Conservation (phyloP, 2,329 filamentous ascomycete genomes). For the Aspergillus fijiensis region DNA sequence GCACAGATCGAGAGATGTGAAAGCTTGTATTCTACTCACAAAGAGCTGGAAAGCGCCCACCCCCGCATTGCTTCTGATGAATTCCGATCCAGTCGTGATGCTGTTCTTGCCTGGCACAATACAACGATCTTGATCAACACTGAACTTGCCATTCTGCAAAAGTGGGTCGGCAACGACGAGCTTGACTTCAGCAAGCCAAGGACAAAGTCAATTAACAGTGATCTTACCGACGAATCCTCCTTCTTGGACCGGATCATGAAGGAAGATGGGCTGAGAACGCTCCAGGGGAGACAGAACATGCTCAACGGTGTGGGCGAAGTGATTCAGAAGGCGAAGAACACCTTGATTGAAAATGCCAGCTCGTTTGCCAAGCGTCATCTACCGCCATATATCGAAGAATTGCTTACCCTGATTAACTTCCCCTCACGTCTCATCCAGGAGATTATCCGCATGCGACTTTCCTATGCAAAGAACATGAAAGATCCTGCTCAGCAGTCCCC, state of each 20-base stretch:
- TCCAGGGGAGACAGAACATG: constrained; percentile 82
- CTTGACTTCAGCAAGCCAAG: constrained; percentile 82
- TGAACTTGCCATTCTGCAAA: constrained; percentile 84
- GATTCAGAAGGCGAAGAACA: constrained; percentile 90
- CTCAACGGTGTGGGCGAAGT: constrained; percentile 78
- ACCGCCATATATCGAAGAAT: constrained; percentile 93
- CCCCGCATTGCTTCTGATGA: constrained; percentile 72
- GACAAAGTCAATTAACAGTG: constrained; percentile 65
- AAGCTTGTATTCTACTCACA: constrained; percentile 76
- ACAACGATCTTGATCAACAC: constrained; percentile 95
- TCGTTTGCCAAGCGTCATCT: constrained; percentile 86
- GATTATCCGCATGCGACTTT: constrained; percentile 87
- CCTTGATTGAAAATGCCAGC: constrained; percentile 80
- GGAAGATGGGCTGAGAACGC: constrained; percentile 87
- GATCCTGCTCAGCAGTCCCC: constrained; percentile 88
- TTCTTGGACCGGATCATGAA: constrained; percentile 95
- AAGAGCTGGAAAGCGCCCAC: constrained; percentile 71
- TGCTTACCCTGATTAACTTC: constrained; percentile 95
- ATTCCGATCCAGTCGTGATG: constrained; percentile 80
- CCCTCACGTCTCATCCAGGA: constrained; percentile 94
- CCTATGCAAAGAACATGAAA: constrained; percentile 92
- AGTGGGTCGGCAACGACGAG: constrained; percentile 95
- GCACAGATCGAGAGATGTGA: constrained; percentile 88
- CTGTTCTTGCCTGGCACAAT: constrained; percentile 94
- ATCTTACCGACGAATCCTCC: constrained; percentile 82